Percentiles rank a stretch among this genome's conserved stretches.
These are phyloP conservation scores for Rhizoclosmatium sp. DNA, from an alignment of 192 early-diverging fungal genomes.

Conservation along the genomic window DNA sequence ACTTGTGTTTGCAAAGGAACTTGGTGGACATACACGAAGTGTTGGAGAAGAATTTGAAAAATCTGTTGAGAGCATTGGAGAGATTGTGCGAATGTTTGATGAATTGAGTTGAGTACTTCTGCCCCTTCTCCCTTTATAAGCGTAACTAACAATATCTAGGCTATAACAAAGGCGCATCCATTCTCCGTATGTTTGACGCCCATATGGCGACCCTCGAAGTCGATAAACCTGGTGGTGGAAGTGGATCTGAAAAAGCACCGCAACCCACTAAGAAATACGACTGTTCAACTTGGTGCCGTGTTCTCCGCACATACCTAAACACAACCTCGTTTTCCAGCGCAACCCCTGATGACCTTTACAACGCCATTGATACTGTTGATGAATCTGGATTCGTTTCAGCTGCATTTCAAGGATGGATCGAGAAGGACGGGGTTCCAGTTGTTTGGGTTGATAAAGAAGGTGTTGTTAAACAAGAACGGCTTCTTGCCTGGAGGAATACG, in stretches of 20 bases:
- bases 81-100: slow-evolving; percentile 34
- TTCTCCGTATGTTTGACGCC: slow-evolving; percentile 39
- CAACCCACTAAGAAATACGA: background rate
- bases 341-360: slow-evolving; percentile 9
- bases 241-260: no score
- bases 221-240: no score
- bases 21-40: slow-evolving; percentile 13
- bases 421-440: slow-evolving; percentile 31
- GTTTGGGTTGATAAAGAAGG: slow-evolving; percentile 14
- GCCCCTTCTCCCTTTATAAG: background rate
- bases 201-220: slow-evolving; percentile 7
- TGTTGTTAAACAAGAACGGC: slow-evolving; percentile 25
- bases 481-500: slow-evolving; percentile 14
- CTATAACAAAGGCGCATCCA: slow-evolving; percentile 42
- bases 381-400: slow-evolving; percentile 8
- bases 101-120: slow-evolving; percentile 32
- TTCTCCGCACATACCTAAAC: slow-evolving; percentile 19
- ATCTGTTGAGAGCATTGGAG: background rate
- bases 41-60: background rate
- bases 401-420: slow-evolving; percentile 28
- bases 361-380: slow-evolving; percentile 21
- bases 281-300: slow-evolving; percentile 33
- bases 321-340: background rate
- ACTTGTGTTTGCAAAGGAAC: slow-evolving; percentile 17
- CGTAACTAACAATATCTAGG: background rate